A percentile compares a stretch with the other conserved stretches of the same genome.
phyloP scores from a whole-genome alignment of 1,284 basidiomycete species.

The Chalciporus sp. region DNA sequence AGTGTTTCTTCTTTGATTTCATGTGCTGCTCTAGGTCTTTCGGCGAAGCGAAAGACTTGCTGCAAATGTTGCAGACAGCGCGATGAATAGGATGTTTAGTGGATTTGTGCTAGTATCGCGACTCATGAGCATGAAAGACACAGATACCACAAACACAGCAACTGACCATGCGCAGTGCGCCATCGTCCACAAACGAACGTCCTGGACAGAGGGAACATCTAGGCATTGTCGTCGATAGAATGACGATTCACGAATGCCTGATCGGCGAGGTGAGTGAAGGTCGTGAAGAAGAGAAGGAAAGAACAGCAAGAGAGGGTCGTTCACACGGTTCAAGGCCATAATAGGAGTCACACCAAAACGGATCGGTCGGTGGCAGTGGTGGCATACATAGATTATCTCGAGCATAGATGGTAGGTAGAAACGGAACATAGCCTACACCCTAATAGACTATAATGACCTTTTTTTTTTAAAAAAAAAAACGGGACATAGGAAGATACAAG shows the following conservation, averaged over 20 bases:
- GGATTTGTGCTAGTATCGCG: conserved; percentile 17
- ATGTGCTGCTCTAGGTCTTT: conserved; percentile 13
- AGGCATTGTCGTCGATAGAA: conserved; percentile 14
- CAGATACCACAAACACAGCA: neutral
- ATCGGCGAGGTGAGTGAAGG: neutral
- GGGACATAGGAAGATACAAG: neutral
- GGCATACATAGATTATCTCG: neutral
- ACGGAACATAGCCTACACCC: no score
- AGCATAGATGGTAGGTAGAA: neutral
- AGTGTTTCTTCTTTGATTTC: conserved; percentile 1
- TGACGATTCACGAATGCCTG: neutral
- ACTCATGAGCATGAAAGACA: neutral
- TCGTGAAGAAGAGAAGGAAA: neutral
- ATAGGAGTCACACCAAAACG: neutral
- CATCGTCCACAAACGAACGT: conserved; percentile 15
- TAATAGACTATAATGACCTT: no score
- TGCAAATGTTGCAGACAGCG: conserved; percentile 13
- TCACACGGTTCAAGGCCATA: neutral
- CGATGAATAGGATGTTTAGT: conserved; percentile 9
- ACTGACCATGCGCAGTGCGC: conserved; percentile 21
- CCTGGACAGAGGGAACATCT: conserved; percentile 18
- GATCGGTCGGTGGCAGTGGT: neutral
- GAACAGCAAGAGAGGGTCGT: neutral
- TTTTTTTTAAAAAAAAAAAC: no score
- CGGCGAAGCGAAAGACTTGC: conserved; percentile 1